Evolutionary conservation across 2,329 filamentous ascomycete genomes (phyloP).

Genomic region (Colletotrichum sp.): DNA sequence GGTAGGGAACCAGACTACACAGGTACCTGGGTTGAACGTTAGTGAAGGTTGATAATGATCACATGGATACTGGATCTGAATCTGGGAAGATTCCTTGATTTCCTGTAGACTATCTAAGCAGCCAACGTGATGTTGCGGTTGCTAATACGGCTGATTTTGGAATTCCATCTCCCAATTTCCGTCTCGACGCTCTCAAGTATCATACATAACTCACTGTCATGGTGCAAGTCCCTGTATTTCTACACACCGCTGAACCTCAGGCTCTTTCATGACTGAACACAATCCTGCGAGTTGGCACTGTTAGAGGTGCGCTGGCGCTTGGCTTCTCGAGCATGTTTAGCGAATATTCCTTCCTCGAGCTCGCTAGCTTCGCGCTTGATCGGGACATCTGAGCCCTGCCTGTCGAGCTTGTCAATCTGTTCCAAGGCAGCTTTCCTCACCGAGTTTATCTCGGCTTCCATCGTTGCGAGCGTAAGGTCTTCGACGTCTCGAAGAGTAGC

Average conservation of each 20-base stretch:
- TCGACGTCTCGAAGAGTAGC: not conserved
- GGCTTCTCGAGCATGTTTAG: not conserved
- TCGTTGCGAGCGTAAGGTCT: not conserved
- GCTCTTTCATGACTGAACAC: rapidly evolving
- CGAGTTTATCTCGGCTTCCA: not conserved
- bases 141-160: not conserved
- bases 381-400: not conserved
- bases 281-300: not conserved
- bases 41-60: rapidly evolving
- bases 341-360: not conserved
- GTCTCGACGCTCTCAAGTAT: not conserved
- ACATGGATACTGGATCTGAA: not conserved
- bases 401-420: not conserved
- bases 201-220: not conserved
- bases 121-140: not conserved
- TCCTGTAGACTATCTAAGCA: not conserved
- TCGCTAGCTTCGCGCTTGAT: not conserved
- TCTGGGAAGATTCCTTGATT: not conserved
- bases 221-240: not conserved
- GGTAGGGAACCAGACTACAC: not conserved
- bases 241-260: not conserved
- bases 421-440: not conserved
- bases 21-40: not conserved
- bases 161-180: rapidly evolving
- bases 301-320: not conserved